Evolutionary conservation across 495 filamentous ascomycete genomes (phyloP), one percentile per base, ranked within the genome.

Genomic region (Massariosphaeria phaeospora): DNA sequence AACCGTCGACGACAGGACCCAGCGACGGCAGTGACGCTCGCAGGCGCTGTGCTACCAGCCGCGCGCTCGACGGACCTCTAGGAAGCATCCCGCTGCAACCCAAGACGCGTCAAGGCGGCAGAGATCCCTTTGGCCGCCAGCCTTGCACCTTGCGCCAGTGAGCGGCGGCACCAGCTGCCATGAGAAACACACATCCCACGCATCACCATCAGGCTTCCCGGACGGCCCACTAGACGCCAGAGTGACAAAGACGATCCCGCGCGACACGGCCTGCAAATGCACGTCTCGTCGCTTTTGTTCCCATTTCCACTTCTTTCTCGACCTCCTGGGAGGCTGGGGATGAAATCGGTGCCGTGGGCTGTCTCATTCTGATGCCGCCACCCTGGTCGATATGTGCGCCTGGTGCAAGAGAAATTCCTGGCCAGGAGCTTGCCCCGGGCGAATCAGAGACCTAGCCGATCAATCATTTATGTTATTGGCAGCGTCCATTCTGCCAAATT

Each of bases 401-500:
- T 11, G 33, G 18, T 11, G 9, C 18, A 49, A 25, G 31, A 36
- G 26, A 17, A 38, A 34, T 48, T 23, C 30, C 35, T 33, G 30
- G 25, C 35, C 35, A 39, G 48, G 45, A 48, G 45, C 30, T 2
- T 2, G 31, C 17, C 3, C 27, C 36, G 38, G 35, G 48, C 48
- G 33, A 52, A 52, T 52, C 35, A 52, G 25, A 7, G 18, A 2
- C 23, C 1, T 13, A 2, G 9, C 27, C 30, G 30, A 13, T 3
- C 29, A 11, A 4, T 12, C 30, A 52, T 40, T 52, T 48, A 48
- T 48, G 38, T 36, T 48, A 48, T 48, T 48, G 46, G 46, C 46
- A 48, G 46, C 46, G n/a, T 34, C 35, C n/a, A 52, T 52, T 52
- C 48, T 52, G 48, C 29, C 48, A 52, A 21, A 52, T 41, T 52